These are phyloP conservation scores for Calonectria multiphialidica DNA, from an alignment of 2,329 filamentous ascomycete species.

Conservation along the genomic window DNA sequence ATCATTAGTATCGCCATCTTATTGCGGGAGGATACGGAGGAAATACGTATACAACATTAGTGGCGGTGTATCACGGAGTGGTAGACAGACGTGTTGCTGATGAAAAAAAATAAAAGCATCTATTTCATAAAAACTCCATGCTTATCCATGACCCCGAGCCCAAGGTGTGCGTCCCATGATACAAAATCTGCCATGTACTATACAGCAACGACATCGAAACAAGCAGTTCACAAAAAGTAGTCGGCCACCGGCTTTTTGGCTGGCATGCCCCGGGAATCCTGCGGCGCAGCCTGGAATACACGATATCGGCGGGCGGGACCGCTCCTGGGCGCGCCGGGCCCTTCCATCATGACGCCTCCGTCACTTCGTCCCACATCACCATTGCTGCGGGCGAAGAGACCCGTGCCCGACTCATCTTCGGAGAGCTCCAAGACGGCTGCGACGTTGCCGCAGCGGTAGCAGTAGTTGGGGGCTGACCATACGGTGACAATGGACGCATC, in stretches of 20 bases:
- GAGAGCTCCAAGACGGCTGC: constrained; percentile 93
- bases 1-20: neutral
- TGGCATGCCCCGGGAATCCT: constrained; percentile 97
- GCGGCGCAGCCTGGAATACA: constrained; percentile 96
- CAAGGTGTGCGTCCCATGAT: constrained; percentile 30
- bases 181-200: constrained; percentile 29
- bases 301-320: constrained; percentile 92
- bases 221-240: constrained; percentile 80
- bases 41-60: no score
- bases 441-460: constrained; percentile 95
- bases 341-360: constrained; percentile 64
- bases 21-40: no score
- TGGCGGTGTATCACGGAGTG: neutral
- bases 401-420: constrained; percentile 84
- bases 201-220: constrained; percentile 17
- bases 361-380: constrained; percentile 75
- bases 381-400: constrained; percentile 77
- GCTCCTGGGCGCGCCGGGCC: constrained; percentile 56
- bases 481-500: constrained; percentile 95
- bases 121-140: constrained; percentile 39
- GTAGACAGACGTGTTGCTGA: neutral
- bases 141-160: constrained; percentile 38
- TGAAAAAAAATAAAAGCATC: constrained; percentile 17
- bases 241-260: constrained; percentile 98
- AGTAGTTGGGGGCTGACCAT: constrained; percentile 98